A percentile compares a stretch with the other conserved stretches of the same genome.
Evolutionary conservation across 2,329 filamentous ascomycete species (phyloP).

Genomic region (Trichoderma gracile): DNA sequence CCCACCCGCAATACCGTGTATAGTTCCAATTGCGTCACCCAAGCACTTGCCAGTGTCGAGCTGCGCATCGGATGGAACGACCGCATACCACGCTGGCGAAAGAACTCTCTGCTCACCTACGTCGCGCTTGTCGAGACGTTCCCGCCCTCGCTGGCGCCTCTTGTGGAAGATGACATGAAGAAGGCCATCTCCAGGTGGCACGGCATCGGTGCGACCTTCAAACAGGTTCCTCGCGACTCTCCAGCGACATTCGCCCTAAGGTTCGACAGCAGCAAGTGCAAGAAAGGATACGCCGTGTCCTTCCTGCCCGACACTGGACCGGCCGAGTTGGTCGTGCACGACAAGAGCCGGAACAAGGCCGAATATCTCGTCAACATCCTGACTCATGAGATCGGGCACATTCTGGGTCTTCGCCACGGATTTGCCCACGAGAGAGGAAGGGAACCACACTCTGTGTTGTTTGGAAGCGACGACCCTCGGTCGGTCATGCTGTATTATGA

Average conservation of each 20-base stretch:
- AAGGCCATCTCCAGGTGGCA: not conserved
- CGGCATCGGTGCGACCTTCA: not conserved
- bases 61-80: not conserved
- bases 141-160: not conserved
- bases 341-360: too few species aligned
- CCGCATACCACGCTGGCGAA: not conserved
- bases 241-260: not conserved
- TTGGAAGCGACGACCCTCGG: not conserved
- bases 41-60: not conserved
- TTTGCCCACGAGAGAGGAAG: not conserved
- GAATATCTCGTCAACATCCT: conserved; percentile 3
- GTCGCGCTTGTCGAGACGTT: not conserved
- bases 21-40: not conserved
- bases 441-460: not conserved
- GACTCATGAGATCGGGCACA: not conserved
- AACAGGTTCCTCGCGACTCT: not conserved
- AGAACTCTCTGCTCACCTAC: not conserved
- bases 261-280: not conserved
- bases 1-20: too few species aligned
- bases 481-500: conserved; percentile 1
- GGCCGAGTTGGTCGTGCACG: not conserved
- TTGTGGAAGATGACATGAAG: not conserved
- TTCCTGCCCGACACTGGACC: not conserved
- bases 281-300: not conserved
- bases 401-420: not conserved